Conservation (phyloP, 1,284 basidiomycete species). For the Cutaneotrichosporon arboriforme region DNA sequence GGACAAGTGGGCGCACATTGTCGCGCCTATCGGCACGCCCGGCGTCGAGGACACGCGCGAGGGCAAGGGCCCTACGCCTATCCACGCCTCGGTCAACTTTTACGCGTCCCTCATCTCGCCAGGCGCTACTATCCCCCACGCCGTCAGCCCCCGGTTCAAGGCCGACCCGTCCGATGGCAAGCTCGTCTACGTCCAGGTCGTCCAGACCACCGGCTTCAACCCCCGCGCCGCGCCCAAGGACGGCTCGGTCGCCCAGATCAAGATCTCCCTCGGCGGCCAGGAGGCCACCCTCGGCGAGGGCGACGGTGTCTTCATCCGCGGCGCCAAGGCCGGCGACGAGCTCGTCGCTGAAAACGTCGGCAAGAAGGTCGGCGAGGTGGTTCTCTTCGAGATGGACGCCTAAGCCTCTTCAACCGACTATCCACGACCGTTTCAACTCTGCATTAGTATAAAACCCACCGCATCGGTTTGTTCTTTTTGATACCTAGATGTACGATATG, state of each 20-base stretch:
- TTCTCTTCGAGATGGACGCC: slow-evolving; percentile 63
- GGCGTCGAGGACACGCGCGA: slow-evolving; percentile 62
- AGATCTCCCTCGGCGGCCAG: slow-evolving; percentile 41
- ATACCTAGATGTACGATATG: neutral
- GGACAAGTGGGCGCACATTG: slow-evolving; percentile 62
- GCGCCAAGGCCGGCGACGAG: slow-evolving; percentile 53
- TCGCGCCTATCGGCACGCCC: slow-evolving; percentile 58
- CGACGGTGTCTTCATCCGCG: slow-evolving; percentile 64
- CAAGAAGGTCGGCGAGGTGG: slow-evolving; percentile 58
- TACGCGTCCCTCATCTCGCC: slow-evolving; percentile 61
- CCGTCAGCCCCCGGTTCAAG: slow-evolving; percentile 51
- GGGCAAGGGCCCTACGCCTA: slow-evolving; percentile 63
- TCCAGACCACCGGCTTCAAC: slow-evolving; percentile 73
- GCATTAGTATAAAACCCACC: neutral
- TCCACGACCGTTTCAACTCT: neutral
- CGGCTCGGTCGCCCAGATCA: slow-evolving; percentile 24
- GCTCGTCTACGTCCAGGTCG: slow-evolving; percentile 49
- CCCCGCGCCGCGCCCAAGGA: slow-evolving; percentile 43
- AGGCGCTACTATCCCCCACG: slow-evolving; percentile 54
- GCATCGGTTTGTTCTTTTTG: neutral
- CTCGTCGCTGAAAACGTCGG: slow-evolving; percentile 56
- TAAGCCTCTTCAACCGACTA: neutral
- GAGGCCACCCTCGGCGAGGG: slow-evolving; percentile 56
- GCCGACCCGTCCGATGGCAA: slow-evolving; percentile 18
- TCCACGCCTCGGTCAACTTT: slow-evolving; percentile 49